Base-by-base conservation (phyloP, 2,329 filamentous ascomycete species). In the Rhinocladiella mackenziei region DNA sequence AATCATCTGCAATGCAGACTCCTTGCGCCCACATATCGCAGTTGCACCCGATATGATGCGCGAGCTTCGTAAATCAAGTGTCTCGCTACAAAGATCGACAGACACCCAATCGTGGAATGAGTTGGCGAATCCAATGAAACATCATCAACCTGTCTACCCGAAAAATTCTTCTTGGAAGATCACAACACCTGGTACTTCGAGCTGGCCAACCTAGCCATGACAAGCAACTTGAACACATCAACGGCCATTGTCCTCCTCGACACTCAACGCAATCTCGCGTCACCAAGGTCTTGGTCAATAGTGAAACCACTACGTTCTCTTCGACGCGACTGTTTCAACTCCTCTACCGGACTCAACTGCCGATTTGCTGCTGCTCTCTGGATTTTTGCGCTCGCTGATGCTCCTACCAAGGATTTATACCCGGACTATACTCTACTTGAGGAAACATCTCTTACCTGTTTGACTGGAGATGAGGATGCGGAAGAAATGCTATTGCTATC, bases 401-500 rank as follows among this genome's bases (percentile, higher is more conserved):
- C 45, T 50, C 45, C 42, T 41, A 29, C 36, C 39, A 43, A 47
- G 50, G 38, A 50, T 39, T 44, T 34, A 25, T 45, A 46, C 39
- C 45, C 32, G 45, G 50, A 53, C 34, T 30, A 40, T 40, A 43
- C 32, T 47, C 46, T 50, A 36, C 37, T n/a, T 32, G 45, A 30
- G 41, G 42, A 46, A 39, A 45, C 39, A 47, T 50, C 38, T 50
- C 28, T 39, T 50, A 29, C 30, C 43, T 37, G 26, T 43, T 32
- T 44, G 31, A 39, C 25, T 31, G 38, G 44, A 35, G 47, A 48
- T 32, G 31, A 41, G 41, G 42, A 36, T 36, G 43, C 50, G 37
- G 34, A 37, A 43, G 42, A 38, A 29, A 20, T 50, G 50, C 46
- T 44, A 46, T 53, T 48, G 33, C 43, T 48, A 51, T 42, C 28